These are phyloP conservation scores for Talaromyces trachyspermus DNA, from an alignment of 495 filamentous ascomycete genomes.

Conservation along the genomic window DNA sequence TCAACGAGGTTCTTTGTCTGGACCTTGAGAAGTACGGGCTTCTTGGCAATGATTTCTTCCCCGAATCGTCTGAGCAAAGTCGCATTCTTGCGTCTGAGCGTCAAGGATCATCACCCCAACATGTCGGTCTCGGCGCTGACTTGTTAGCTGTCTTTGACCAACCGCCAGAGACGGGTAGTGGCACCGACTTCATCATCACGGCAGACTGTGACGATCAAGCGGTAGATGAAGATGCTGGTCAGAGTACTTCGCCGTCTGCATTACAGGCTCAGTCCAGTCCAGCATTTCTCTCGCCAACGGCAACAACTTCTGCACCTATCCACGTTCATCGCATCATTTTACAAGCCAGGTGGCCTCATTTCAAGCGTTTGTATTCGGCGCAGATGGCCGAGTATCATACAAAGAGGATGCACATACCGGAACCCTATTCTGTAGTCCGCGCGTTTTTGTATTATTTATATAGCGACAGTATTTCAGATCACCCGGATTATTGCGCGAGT, in stretches of 20 bases:
- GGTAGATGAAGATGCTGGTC: conserved; percentile 37
- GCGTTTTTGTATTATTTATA: conserved; percentile 95
- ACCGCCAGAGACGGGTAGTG: conserved; percentile 67
- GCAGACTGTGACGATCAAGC: conserved; percentile 65
- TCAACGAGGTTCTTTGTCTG: conserved; percentile 88
- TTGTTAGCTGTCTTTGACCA: conserved; percentile 79
- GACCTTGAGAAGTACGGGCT: conserved; percentile 82
- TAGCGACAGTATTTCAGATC: conserved; percentile 77
- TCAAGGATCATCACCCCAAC: conserved; percentile 33
- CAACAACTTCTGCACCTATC: conserved; percentile 73
- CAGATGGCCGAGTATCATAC: conserved; percentile 97
- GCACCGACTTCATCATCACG: conserved; percentile 79
- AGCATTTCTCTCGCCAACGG: conserved; percentile 54
- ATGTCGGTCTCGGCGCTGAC: conserved; percentile 68
- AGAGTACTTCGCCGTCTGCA: conserved; percentile 21
- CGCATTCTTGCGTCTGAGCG: conserved; percentile 46
- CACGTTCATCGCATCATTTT: conserved; percentile 88
- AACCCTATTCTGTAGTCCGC: conserved; percentile 88
- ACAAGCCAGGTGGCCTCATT: conserved; percentile 93
- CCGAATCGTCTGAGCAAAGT: conserved; percentile 51
- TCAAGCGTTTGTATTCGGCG: conserved; percentile 77
- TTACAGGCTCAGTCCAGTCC: conserved; percentile 35
- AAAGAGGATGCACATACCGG: conserved; percentile 94
- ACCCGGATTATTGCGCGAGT: conserved; percentile 56
- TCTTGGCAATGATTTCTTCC: conserved; percentile 65